phyloP scores from a whole-genome alignment of 768 basidiomycete genomes.

The Mycena vulgaris region DNA sequence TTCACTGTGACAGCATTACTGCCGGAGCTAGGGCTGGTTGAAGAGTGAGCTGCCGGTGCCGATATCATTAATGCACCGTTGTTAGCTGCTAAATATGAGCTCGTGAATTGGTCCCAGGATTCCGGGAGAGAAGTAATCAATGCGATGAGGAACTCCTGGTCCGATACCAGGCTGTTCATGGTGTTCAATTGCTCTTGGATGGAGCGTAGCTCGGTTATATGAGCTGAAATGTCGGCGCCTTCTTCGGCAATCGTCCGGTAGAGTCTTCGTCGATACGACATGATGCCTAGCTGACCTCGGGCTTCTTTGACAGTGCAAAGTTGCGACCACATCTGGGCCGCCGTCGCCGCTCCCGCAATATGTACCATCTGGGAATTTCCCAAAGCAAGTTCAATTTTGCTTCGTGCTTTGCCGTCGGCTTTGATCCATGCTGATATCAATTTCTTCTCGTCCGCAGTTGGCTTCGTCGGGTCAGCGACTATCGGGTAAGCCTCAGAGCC shows the following conservation, averaged over 20 bases:
- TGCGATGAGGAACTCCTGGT: constrained; percentile 30
- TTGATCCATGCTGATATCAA: constrained; percentile 7
- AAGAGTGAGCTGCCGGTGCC: not conserved
- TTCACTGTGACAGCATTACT: not conserved
- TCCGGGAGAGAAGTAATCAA: constrained; percentile 25
- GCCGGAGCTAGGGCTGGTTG: too few species aligned
- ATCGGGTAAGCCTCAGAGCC: constrained; percentile 20
- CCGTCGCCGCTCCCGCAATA: constrained; percentile 21
- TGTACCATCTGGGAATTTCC: constrained; percentile 32
- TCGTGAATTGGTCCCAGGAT: constrained; percentile 30
- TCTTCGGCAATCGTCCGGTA: constrained; percentile 21
- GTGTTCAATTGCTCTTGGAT: constrained; percentile 21
- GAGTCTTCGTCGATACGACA: constrained; percentile 21
- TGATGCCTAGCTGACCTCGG: constrained; percentile 22
- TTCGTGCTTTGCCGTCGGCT: constrained; percentile 13
- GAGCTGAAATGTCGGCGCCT: constrained; percentile 16
- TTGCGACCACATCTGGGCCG: constrained; percentile 17
- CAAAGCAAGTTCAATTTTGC: constrained; percentile 29
- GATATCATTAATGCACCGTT: constrained; percentile 12
- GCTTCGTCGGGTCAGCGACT: constrained; percentile 14
- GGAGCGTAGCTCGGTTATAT: not conserved
- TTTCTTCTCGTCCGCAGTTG: constrained; percentile 25
- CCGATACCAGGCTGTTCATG: constrained; percentile 15
- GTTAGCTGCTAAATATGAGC: constrained; percentile 22
- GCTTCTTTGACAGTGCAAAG: constrained; percentile 26